phyloP scores from a whole-genome alignment of 352 stramenopile genomes.

The Globisporangium viniferum region DNA sequence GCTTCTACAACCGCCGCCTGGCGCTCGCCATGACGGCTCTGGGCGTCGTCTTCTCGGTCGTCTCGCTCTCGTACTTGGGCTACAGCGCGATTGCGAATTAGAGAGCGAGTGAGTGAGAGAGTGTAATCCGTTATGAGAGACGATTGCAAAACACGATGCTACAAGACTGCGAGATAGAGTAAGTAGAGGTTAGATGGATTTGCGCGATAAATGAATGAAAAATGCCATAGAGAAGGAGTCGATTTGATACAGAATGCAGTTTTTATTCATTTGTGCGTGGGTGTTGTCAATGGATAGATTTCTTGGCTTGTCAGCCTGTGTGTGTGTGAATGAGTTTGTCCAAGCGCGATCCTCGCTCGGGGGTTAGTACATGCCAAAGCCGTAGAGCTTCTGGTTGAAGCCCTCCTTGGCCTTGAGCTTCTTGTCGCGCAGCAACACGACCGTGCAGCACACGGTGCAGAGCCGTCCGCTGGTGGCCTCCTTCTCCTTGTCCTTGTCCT shows the following conservation, averaged over 20 bases:
- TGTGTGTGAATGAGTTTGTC: not conserved
- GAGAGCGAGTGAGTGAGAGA: not conserved
- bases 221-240: not conserved
- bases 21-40: slow-evolving; percentile 46
- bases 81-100: slow-evolving; percentile 51
- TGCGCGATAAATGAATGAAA: not conserved
- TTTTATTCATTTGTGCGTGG: not conserved
- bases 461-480: slow-evolving; percentile 37
- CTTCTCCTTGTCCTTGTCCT: slow-evolving; percentile 68
- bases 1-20: slow-evolving; percentile 54
- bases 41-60: slow-evolving; percentile 50
- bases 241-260: not conserved
- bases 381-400: slow-evolving; percentile 81
- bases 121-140: not conserved
- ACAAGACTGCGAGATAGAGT: slow-evolving; percentile 2
- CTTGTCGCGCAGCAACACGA: slow-evolving; percentile 74
- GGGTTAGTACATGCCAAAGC: slow-evolving; percentile 46
- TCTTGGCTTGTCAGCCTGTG: slow-evolving; percentile 2
- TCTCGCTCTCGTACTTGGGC: slow-evolving; percentile 66
- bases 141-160: not conserved
- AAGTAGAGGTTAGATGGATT: slow-evolving; percentile 5
- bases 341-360: not conserved
- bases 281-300: not conserved
- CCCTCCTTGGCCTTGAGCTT: slow-evolving; percentile 64
- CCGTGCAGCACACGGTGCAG: slow-evolving; percentile 76